phyloP scores from a whole-genome alignment of 202 grass and related monocot species.

The Digitaria exilis region DNA sequence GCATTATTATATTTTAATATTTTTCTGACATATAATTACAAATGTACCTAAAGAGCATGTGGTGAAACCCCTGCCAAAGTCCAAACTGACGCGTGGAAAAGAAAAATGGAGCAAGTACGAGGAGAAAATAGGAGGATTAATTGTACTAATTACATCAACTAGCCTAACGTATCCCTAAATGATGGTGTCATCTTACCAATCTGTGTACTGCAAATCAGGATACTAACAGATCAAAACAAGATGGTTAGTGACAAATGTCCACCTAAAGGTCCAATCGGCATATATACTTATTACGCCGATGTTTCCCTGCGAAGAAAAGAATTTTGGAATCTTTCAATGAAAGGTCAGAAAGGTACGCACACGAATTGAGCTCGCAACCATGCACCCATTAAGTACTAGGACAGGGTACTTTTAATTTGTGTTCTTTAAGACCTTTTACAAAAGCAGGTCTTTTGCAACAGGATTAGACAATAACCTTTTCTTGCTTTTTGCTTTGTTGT shows the following conservation, averaged over 20 bases:
- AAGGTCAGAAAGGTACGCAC: neutral
- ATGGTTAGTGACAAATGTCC: neutral
- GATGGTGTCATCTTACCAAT: constrained; percentile 25
- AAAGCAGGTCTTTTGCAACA: constrained; percentile 32
- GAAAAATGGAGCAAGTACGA: neutral
- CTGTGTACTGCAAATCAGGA: neutral
- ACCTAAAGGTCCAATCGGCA: constrained; percentile 7
- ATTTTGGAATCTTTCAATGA: constrained; percentile 21
- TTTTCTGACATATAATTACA: neutral
- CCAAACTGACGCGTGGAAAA: neutral
- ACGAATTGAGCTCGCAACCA: constrained; percentile 32
- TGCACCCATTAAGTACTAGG: neutral
- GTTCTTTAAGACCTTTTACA: constrained; percentile 28
- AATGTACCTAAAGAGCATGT: neutral
- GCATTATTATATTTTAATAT: neutral
- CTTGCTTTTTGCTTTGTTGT: constrained; percentile 34
- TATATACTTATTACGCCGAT: no score
- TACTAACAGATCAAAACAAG: neutral
- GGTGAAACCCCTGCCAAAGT: no score
- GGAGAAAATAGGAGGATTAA: neutral
- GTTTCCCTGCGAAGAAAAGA: constrained; percentile 31
- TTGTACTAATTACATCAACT: neutral
- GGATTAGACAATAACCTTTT: neutral
- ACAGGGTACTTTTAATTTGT: constrained; percentile 36
- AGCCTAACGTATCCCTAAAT: neutral